phyloP scores from a whole-genome alignment of 805 yeast genomes.

The Tetrapisispora taiwanensis region DNA sequence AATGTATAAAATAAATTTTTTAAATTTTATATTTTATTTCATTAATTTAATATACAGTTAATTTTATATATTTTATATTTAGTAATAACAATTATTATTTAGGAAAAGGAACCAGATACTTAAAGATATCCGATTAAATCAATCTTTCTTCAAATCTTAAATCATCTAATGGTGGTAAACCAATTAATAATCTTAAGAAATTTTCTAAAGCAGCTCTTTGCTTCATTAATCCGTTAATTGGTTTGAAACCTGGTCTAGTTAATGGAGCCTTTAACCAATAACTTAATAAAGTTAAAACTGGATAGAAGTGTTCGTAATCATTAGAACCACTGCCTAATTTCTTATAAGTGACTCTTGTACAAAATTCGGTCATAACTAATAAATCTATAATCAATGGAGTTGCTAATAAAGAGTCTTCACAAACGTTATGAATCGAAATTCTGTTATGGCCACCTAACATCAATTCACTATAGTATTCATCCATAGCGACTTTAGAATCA shows the following conservation, averaged over 20 bases:
- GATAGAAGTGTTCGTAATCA: constrained; percentile 59
- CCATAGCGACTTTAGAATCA: constrained; percentile 96
- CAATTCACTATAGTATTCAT: constrained; percentile 90
- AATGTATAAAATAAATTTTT: too few relatives aligned
- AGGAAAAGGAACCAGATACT: too few relatives aligned
- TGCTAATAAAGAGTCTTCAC: constrained; percentile 92
- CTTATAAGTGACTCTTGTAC: constrained; percentile 75
- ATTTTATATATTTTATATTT: background rate
- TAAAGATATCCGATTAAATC: constrained; percentile 2
- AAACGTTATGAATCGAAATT: constrained; percentile 86
- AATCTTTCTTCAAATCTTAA: constrained; percentile 87
- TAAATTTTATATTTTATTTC: too few relatives aligned
- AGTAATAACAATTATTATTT: too few relatives aligned
- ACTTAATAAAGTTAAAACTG: constrained; percentile 76
- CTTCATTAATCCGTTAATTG: constrained; percentile 89
- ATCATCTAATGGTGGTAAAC: constrained; percentile 83
- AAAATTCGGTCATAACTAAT: constrained; percentile 81
- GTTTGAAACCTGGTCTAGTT: constrained; percentile 79
- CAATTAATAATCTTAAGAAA: constrained; percentile 79
- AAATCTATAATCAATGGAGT: constrained; percentile 90
- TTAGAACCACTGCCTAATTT: constrained; percentile 35
- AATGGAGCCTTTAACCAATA: constrained; percentile 97
- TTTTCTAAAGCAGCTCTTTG: constrained; percentile 90
- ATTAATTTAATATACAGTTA: background rate
- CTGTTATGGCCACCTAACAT: constrained; percentile 98